phyloP scores from a whole-genome alignment of 2,329 filamentous ascomycete genomes.

The Xylariomycetidae sp. region DNA sequence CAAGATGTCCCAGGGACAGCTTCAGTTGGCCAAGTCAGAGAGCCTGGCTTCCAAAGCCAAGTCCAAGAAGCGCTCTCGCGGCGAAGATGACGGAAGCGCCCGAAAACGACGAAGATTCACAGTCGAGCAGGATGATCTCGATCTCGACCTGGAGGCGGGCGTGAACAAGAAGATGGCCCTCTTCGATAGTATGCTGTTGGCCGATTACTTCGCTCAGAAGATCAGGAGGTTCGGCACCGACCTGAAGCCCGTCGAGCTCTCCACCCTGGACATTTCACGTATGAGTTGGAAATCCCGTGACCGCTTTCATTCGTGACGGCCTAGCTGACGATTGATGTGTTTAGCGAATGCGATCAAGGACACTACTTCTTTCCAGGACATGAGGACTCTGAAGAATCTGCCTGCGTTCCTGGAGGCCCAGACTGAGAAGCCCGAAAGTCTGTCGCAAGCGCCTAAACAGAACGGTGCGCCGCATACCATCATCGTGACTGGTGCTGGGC shows the following conservation, averaged over 20 bases:
- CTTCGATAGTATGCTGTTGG: constrained; percentile 78
- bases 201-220: constrained; percentile 79
- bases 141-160: constrained; percentile 63
- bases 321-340: constrained; percentile 2
- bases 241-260: constrained; percentile 76
- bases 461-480: constrained; percentile 80
- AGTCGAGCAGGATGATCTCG: constrained; percentile 48
- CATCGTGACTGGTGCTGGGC: constrained; percentile 77
- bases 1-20: constrained; percentile 16
- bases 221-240: constrained; percentile 74
- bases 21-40: constrained; percentile 14
- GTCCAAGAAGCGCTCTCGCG: constrained; percentile 52
- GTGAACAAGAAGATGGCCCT: constrained; percentile 76
- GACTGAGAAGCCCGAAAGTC: constrained; percentile 49
- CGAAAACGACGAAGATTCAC: constrained; percentile 53
- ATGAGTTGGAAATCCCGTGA: too few species aligned
- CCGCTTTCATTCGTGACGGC: neutral
- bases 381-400: constrained; percentile 66
- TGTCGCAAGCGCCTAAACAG: constrained; percentile 62
- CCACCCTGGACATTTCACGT: constrained; percentile 78
- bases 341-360: constrained; percentile 72
- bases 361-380: constrained; percentile 67
- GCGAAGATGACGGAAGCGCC: constrained; percentile 40
- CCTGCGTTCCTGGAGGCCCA: constrained; percentile 73
- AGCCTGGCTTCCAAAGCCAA: constrained; percentile 22